Base-by-base conservation (phyloP, 2,329 filamentous ascomycete genomes). In the Ceratocystis harringtonii region DNA sequence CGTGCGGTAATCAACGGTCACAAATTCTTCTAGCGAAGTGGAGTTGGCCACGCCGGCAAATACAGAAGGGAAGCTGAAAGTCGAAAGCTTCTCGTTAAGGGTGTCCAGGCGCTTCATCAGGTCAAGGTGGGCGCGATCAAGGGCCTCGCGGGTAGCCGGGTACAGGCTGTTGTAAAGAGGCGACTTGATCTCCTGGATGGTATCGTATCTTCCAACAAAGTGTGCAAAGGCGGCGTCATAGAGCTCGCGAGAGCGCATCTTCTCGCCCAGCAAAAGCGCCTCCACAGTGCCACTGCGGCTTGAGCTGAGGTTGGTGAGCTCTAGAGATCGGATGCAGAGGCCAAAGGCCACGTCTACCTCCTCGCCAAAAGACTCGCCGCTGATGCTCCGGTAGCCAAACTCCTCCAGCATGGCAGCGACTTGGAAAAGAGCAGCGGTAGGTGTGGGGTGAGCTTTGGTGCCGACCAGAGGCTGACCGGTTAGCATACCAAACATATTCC, bases 191-290 rank as follows among this genome's bases (percentile, higher is more conserved):
- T 81, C 78, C 65, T 85, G 80, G 67, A 91, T 84, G 41, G 90
- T 80, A 22, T 89, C 82, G 67, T 92, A 90, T 74, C 94, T 95
- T 62, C 92, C 94, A 8, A 89, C 90, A 0, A 87, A 90, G 74
- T 97, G 94, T 4, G 91, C 85, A 71, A 96, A 97, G 0, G 90
- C 90, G 74, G 96, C 91, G 67, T 89, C 90, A 75, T 95, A 97
- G 1, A 99, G 80, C 6, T 86, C 81, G 71, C 87, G 83, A 61
- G 84, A 95, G 66, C 86, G 86, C 85, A 97, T 89, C 45, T 84
- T 83, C 76, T 99, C 92, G 65, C 89, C 92, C 10, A 99, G 78
- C n/a, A 97, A 81, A 60, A 97, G 81, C 0, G 87, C 89, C 75
- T 97, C 90, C 28, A 97, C 80, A 0, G 89, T 96, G 79, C 94